Evolutionary conservation across 2,329 filamentous ascomycete genomes (phyloP), one percentile per base, ranked within the genome.

Genomic region (Botrytis elliptica): DNA sequence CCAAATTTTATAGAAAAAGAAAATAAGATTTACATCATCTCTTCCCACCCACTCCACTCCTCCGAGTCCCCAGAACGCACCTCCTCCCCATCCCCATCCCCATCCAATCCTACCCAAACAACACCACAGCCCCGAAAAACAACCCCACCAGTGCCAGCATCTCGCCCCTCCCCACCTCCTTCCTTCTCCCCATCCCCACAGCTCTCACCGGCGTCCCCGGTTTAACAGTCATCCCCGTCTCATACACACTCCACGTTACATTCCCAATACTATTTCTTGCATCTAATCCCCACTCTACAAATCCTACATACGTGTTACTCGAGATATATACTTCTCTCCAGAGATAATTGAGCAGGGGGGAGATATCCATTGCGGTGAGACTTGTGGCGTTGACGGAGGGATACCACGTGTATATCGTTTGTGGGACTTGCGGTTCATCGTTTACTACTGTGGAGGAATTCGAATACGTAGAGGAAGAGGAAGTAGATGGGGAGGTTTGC

Each of bases 401-500:
- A 8, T 29, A 60, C 71, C 71, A 68, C n/a, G 71, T 49, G 33
- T 72, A 68, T 20, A 72, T 29, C 0, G 63, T 60, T 52, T 72
- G 71, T 1, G 65, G 65, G 14, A 55, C 46, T 16, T 20, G 46
- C 0, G 49, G 49, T 3, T 55, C 12, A 7, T 55, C 49, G 12
- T 55, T 20, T 55, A 14, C 49, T 6, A 10, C 12, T 55, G 49
- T 42, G 1, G 22, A 40, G 22, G 25, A n/a, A 42, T 18, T 57
- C 6, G 36, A 40, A 16, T 14, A 9, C 7, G 44, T 10, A 6
- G 29, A 4, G 2, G 6, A 22, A 10, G 4, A 12, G 22, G 33
- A n/a, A 0, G 8, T 20, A 0, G 22, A 46, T 18, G 63, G 63
- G 5, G 40, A 33, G 42, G 36, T n/a, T 29, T 46, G n/a, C 1